These are phyloP conservation scores for Ogataea polymorpha DNA, from an alignment of 805 yeast genomes.

Conservation along the genomic window DNA sequence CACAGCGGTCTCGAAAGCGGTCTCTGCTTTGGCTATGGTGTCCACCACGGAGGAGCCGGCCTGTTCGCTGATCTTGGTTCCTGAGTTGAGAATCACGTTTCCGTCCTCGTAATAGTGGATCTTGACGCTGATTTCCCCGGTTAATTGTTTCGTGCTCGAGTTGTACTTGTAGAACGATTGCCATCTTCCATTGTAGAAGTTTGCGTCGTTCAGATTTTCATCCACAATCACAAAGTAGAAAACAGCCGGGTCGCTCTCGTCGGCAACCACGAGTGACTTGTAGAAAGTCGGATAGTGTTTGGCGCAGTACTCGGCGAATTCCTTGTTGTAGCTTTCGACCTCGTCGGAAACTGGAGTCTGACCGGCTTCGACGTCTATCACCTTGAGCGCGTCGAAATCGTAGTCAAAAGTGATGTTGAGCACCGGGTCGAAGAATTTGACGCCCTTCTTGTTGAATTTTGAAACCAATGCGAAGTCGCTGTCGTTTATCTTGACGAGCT, in stretches of 20 bases:
- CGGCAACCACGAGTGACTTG: constrained; percentile 44
- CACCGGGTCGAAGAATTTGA: constrained; percentile 56
- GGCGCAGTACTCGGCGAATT: constrained; percentile 49
- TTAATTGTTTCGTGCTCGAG: constrained; percentile 31
- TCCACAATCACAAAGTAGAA: constrained; percentile 58
- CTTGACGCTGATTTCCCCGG: constrained; percentile 61
- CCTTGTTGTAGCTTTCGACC: constrained; percentile 16
- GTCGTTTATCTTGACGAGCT: constrained; percentile 30
- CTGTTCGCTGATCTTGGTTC: constrained; percentile 33
- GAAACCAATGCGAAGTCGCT: constrained; percentile 40
- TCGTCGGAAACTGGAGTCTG: constrained; percentile 21
- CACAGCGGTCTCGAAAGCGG: constrained; percentile 54
- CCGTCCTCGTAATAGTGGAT: constrained; percentile 97
- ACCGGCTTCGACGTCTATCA: constrained; percentile 48
- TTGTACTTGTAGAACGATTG: constrained; percentile 56
- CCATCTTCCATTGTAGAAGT: constrained; percentile 92
- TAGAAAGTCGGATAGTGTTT: constrained; percentile 64
- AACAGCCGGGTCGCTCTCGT: constrained; percentile 32
- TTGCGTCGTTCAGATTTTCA: constrained; percentile 65
- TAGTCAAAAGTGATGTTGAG: constrained; percentile 51
- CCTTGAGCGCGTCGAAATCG: constrained; percentile 48
- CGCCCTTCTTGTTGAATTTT: constrained; percentile 43
- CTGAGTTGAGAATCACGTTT: constrained; percentile 72
- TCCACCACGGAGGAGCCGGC: constrained; percentile 34
- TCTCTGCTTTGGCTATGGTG: constrained; percentile 55